Conservation (phyloP, 1,139 yeast species). For the Blastobotrys serpentis region DNA sequence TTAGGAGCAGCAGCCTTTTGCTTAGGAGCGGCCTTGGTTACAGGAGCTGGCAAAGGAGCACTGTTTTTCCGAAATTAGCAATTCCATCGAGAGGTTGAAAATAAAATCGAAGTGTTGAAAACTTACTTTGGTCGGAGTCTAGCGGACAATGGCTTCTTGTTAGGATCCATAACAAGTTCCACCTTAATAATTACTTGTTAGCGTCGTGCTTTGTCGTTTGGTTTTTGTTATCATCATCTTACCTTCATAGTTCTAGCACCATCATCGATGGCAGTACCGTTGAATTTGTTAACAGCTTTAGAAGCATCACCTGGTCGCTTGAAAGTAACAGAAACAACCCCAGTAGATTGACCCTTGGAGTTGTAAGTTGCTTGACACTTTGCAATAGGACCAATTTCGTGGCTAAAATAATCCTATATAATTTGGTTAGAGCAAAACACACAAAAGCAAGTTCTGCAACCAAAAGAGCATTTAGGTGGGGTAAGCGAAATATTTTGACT, state of each 20-base stretch:
- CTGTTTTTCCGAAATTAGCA: neutral
- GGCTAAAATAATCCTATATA: conserved; percentile 78
- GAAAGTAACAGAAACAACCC: conserved; percentile 86
- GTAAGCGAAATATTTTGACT: conserved; percentile 9
- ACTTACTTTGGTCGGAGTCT: conserved; percentile 60
- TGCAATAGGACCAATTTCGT: conserved; percentile 83
- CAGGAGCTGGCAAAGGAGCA: conserved; percentile 27
- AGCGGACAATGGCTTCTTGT: conserved; percentile 69
- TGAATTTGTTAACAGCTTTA: conserved; percentile 77
- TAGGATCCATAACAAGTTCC: conserved; percentile 85
- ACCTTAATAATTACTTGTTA: conserved; percentile 39
- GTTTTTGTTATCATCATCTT: too few species aligned
- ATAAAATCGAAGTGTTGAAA: neutral
- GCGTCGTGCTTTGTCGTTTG: too few species aligned
- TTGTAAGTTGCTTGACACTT: conserved; percentile 74
- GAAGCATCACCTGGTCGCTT: conserved; percentile 65
- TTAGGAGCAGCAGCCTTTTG: conserved; percentile 23
- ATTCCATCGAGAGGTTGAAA: neutral
- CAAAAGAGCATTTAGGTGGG: conserved; percentile 8
- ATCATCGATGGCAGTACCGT: conserved; percentile 91
- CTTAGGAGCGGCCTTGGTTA: conserved; percentile 20
- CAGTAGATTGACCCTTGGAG: conserved; percentile 86
- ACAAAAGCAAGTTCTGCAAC: conserved; percentile 9
- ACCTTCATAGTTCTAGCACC: conserved; percentile 72
- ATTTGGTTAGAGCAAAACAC: conserved; percentile 8